These are phyloP conservation scores for Leccinellum albellum DNA, from an alignment of 768 basidiomycete species.

Conservation along the genomic window DNA sequence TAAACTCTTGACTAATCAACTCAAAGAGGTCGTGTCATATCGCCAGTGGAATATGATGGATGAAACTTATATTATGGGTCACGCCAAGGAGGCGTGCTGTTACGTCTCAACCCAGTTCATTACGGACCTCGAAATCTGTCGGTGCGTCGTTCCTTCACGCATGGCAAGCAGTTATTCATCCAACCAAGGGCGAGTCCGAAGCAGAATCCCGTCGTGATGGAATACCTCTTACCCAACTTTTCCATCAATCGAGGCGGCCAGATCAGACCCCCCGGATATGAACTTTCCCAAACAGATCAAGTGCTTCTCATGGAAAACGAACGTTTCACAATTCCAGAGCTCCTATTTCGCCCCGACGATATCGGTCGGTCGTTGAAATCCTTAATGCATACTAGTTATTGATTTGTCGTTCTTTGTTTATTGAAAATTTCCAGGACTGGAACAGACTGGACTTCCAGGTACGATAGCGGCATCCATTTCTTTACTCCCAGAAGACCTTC, in stretches of 20 bases:
- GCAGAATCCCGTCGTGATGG: constrained; percentile 69
- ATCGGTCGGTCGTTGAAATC: constrained; percentile 56
- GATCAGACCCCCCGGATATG: constrained; percentile 51
- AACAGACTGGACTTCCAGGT: constrained; percentile 75
- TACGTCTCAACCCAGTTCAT: constrained; percentile 75
- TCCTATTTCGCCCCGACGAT: constrained; percentile 86
- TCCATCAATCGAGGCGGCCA: constrained; percentile 60
- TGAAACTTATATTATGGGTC: constrained; percentile 90
- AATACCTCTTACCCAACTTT: constrained; percentile 90
- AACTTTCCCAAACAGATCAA: constrained; percentile 54
- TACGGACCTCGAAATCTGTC: constrained; percentile 70
- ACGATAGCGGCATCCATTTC: constrained; percentile 75
- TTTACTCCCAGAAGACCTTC: constrained; percentile 72
- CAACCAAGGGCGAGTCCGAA: constrained; percentile 48
- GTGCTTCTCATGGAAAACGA: constrained; percentile 88
- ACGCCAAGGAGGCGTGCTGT: constrained; percentile 87
- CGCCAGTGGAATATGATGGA: constrained; percentile 99
- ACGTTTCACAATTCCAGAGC: constrained; percentile 88
- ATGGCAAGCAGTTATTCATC: constrained; percentile 14
- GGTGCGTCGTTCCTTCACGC: constrained; percentile 48
- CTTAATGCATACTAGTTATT: constrained; percentile 7
- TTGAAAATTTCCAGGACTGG: constrained; percentile 49
- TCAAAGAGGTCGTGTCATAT: constrained; percentile 91
- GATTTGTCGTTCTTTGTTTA: constrained; percentile 2
- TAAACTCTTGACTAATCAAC: constrained; percentile 90